A percentile compares a stretch with the other conserved stretches of the same genome.
Conservation (phyloP, 768 basidiomycete genomes). For the Infundibulicybe gibba region DNA sequence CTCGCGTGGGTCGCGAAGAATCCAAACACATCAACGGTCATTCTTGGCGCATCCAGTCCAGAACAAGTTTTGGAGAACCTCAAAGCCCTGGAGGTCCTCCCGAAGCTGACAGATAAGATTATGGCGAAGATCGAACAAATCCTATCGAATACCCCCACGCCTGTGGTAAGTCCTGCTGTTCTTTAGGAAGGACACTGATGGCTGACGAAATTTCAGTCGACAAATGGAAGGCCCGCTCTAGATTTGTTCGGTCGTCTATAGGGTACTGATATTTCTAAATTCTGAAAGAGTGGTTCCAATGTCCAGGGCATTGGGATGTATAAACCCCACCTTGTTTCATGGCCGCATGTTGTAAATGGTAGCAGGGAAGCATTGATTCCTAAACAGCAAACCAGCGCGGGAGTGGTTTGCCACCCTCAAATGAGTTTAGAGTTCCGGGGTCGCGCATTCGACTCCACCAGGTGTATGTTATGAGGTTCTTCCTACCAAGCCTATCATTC, state of each 20-base stretch:
- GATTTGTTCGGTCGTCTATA: neutral
- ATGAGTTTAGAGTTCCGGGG: too few species aligned
- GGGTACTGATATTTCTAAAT: too few species aligned
- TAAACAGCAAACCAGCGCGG: too few species aligned
- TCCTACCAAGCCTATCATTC: too few species aligned
- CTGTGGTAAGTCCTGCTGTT: constrained; percentile 25
- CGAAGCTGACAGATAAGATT: constrained; percentile 66
- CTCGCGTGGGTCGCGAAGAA: constrained; percentile 74
- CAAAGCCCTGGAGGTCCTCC: constrained; percentile 67
- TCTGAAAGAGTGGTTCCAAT: too few species aligned
- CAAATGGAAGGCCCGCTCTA: neutral
- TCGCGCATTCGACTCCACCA: too few species aligned
- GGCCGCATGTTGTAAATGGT: too few species aligned
- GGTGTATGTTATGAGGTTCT: too few species aligned
- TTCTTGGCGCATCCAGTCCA: constrained; percentile 62
- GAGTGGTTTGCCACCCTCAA: too few species aligned
- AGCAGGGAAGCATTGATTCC: too few species aligned
- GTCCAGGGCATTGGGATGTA: too few species aligned
- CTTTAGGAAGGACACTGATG: neutral
- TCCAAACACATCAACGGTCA: constrained; percentile 62
- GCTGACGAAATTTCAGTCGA: neutral
- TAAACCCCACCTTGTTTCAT: too few species aligned
- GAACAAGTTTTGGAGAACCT: constrained; percentile 66
- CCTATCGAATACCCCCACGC: constrained; percentile 47
- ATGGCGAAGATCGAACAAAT: constrained; percentile 67